Base-by-base conservation (phyloP, 495 filamentous ascomycete genomes). In the Glarea lozoyensis region DNA sequence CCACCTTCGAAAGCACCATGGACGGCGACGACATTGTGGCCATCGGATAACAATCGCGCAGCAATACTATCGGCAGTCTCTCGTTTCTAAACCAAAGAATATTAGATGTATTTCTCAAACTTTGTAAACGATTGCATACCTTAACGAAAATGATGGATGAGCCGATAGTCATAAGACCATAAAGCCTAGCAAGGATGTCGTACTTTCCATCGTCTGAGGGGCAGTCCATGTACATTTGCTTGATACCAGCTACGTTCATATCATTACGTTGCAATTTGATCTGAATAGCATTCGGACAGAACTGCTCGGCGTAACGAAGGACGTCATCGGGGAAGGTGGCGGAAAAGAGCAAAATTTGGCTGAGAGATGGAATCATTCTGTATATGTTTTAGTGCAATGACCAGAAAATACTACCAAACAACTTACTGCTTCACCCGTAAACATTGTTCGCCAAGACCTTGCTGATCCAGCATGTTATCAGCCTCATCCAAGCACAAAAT, bases 61-160 rank as follows among this genome's bases (percentile, higher is more conserved):
- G 94, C 80, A 43, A 99, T 94, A 50, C 85, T 75, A 10, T 64
- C 64, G 23, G 93, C 93, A 23, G 85, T 92, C 23, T 75, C 69
- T 53, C 88, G 84, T 25, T 79, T 88, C 82, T 92, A 49, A 4
- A 16, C 12, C n/a, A 34, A 42, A 1, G 11, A 20, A 51, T 31
- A 46, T 27, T 29, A 22, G 42, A 13, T 22, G 21, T 15, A 43
- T 20, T 11, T 21, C 20, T 3, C 17, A 10, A n/a, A 21, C 6
- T 25, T 5, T 27, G n/a, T n/a, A n/a, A n/a, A n/a, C 23, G 12
- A 24, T 24, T 29, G 66, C 68, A 34, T 65, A 92, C 88, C 72
- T 78, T 79, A 52, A 94, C 88, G 62, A 99, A 99, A 56, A 99
- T 97, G 58, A 99, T 96, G 1, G 89, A 95, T 4, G 89, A 94